phyloP scores from a whole-genome alignment of 768 basidiomycete species.

The Clitopilus passeckerianus region DNA sequence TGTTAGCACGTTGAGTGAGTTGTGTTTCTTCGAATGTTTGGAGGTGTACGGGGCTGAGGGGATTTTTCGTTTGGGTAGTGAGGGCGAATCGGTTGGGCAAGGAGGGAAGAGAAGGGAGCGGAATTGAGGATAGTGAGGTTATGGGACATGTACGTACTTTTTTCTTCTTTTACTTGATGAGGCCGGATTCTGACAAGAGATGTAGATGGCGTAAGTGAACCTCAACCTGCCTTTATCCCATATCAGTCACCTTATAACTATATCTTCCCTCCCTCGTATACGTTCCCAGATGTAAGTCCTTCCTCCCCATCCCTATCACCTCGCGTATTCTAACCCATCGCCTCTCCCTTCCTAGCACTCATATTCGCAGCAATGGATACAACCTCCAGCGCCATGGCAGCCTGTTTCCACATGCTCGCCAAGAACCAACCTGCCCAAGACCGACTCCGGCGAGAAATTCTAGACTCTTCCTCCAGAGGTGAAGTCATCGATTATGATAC shows the following conservation, averaged over 20 bases:
- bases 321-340: not conserved
- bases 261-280: not conserved
- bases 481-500: slow-evolving; percentile 13
- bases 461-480: slow-evolving; percentile 8
- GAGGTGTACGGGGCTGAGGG: not conserved
- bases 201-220: not conserved
- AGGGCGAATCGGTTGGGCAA: slow-evolving; percentile 22
- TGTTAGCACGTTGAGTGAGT: not conserved
- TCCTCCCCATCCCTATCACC: not conserved
- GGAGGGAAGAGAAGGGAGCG: slow-evolving; percentile 12
- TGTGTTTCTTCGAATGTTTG: not conserved
- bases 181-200: no score
- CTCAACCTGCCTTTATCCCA: no score
- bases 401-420: slow-evolving; percentile 21
- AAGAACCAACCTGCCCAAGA: slow-evolving; percentile 11
- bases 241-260: not conserved
- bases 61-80: slow-evolving; percentile 16
- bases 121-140: slow-evolving; percentile 23
- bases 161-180: not conserved
- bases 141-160: slow-evolving; percentile 21
- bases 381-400: slow-evolving; percentile 24
- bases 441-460: slow-evolving; percentile 18
- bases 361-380: slow-evolving; percentile 29
- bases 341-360: slow-evolving; percentile 10
- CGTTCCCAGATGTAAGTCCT: not conserved